These are phyloP conservation scores for Candida sithepensis DNA, from an alignment of 805 yeast species.

Conservation along the genomic window DNA sequence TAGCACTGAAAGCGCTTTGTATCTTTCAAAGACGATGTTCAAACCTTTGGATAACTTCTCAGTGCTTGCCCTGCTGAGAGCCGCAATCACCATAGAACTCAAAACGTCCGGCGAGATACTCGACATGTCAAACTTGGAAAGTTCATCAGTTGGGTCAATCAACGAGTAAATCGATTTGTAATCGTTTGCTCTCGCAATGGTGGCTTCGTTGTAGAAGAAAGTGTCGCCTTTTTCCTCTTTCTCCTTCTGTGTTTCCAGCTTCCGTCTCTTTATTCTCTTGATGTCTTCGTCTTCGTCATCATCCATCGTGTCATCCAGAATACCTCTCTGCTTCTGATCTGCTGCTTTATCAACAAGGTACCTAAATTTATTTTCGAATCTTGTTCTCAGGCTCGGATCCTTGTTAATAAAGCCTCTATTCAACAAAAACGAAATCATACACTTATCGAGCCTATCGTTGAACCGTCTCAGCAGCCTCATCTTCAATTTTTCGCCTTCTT, in stretches of 20 bases:
- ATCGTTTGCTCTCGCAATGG: constrained; percentile 36
- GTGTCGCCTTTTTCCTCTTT: constrained; percentile 15
- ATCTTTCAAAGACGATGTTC: constrained; percentile 66
- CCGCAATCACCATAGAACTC: constrained; percentile 60
- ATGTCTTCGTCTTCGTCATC: constrained; percentile 38
- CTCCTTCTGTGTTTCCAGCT: constrained; percentile 18
- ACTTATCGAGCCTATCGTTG: constrained; percentile 35
- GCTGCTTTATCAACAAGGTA: constrained; percentile 28
- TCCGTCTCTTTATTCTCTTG: constrained; percentile 20
- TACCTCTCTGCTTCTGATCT: constrained; percentile 28
- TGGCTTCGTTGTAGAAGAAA: constrained; percentile 29
- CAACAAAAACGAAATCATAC: constrained; percentile 29
- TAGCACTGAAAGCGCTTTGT: constrained; percentile 24
- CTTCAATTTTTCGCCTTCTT: constrained; percentile 30
- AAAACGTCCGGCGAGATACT: constrained; percentile 63
- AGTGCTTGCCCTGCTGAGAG: constrained; percentile 53
- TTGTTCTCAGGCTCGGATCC: constrained; percentile 27
- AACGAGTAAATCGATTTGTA: constrained; percentile 68
- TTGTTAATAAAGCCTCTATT: constrained; percentile 32
- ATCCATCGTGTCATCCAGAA: constrained; percentile 38
- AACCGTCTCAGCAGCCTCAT: constrained; percentile 30
- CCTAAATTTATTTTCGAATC: constrained; percentile 32
- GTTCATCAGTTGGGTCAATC: constrained; percentile 55
- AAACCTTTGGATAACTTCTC: constrained; percentile 60
- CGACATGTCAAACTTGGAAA: constrained; percentile 66